Conservation (phyloP, 2,329 filamentous ascomycete genomes). For the Ceratocystis variospora region DNA sequence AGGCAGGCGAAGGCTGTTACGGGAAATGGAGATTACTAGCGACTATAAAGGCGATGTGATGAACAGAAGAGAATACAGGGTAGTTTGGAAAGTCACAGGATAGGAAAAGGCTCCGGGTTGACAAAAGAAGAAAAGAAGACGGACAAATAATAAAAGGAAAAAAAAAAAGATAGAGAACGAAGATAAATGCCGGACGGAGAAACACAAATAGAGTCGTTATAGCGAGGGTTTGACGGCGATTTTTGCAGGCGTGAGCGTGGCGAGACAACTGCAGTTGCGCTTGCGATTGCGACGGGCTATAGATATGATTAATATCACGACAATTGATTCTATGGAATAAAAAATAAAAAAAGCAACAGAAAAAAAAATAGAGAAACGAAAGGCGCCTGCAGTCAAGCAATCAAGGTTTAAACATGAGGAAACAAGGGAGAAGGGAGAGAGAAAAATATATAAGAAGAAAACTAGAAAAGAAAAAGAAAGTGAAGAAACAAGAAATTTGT, state of each 20-base stretch:
- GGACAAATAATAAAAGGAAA: too few relatives aligned
- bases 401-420: constrained; percentile 2
- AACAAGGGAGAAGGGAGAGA: background rate
- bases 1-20: background rate
- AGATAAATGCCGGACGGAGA: background rate
- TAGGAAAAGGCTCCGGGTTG: background rate
- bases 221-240: background rate
- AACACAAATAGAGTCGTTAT: background rate
- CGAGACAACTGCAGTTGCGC: background rate
- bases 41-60: background rate
- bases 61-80: background rate
- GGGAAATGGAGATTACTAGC: background rate
- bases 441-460: constrained; percentile 1
- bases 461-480: constrained; percentile 5
- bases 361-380: background rate
- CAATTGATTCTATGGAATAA: background rate
- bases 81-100: background rate
- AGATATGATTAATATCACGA: background rate
- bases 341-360: background rate
- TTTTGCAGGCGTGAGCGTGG: background rate
- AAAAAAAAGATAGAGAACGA: background rate
- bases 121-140: background rate
- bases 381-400: constrained; percentile 2
- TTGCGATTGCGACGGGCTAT: background rate
- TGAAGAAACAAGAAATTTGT: background rate